These are phyloP conservation scores for Claviceps monticola DNA, from an alignment of 2,329 filamentous ascomycete genomes.

Conservation along the genomic window DNA sequence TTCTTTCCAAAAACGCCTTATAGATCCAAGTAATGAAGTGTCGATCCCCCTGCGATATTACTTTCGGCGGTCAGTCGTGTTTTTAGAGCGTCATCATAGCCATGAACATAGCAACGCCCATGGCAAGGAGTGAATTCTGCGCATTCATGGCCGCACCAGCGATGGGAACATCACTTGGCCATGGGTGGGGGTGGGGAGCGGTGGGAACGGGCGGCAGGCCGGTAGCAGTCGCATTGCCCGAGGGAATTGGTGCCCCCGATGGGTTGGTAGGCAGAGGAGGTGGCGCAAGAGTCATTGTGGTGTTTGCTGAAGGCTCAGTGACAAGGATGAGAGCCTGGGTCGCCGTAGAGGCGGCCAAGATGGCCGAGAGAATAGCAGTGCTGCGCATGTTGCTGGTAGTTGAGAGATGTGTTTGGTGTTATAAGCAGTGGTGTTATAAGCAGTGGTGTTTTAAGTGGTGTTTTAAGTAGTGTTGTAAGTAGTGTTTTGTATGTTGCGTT, in stretches of 20 bases:
- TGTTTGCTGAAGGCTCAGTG: neutral
- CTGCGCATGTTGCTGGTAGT: conserved; percentile 10
- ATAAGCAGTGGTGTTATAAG: no score
- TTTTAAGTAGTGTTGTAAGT: neutral
- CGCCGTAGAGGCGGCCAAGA: conserved; percentile 8
- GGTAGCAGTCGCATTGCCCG: conserved; percentile 1
- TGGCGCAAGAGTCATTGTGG: neutral
- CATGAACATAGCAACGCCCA: conserved; percentile 6
- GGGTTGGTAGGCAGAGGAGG: conserved; percentile 1
- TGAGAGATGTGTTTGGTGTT: neutral
- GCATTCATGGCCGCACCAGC: conserved; percentile 1
- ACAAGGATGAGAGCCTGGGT: neutral
- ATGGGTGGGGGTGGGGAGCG: neutral
- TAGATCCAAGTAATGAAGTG: neutral
- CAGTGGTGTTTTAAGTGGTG: no score
- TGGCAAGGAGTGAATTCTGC: conserved; percentile 7
- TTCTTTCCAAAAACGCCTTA: neutral
- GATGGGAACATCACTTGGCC: neutral
- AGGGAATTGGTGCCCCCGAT: neutral
- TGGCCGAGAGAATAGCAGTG: conserved; percentile 6
- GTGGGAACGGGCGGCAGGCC: conserved; percentile 1
- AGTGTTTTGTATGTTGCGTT: no score
- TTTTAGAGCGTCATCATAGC: conserved; percentile 5
- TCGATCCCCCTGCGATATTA: neutral
- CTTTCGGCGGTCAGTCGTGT: neutral